Conservation (phyloP, 441 rosid genomes). For the Eutrema salsugineum region DNA sequence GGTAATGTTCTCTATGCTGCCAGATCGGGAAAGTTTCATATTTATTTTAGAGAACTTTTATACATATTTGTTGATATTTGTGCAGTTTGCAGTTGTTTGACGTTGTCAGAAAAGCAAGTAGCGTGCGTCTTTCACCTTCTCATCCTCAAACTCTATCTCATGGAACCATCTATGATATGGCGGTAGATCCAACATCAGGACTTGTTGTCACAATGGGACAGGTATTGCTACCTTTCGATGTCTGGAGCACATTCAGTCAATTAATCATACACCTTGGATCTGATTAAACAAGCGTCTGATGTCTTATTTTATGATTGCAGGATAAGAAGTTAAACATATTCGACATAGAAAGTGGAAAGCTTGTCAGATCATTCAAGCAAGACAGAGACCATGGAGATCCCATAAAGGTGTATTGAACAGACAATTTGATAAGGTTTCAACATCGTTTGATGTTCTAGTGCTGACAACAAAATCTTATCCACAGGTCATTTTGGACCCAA, state of each 20-base stretch:
- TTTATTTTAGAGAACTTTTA: neutral
- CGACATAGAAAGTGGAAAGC: conserved; percentile 61
- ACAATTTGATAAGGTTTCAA: conserved; percentile 4
- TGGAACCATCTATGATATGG: conserved; percentile 88
- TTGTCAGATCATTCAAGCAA: conserved; percentile 70
- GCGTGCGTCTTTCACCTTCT: conserved; percentile 46
- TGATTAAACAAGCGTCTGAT: neutral
- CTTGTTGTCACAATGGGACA: conserved; percentile 80
- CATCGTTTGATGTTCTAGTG: conserved; percentile 10
- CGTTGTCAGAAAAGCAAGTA: conserved; percentile 38
- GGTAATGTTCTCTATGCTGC: conserved; percentile 36
- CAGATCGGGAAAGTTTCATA: neutral
- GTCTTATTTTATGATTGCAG: conserved; percentile 32
- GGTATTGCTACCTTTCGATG: conserved; percentile 40
- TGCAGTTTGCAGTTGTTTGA: conserved; percentile 68
- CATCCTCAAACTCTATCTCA: conserved; percentile 69
- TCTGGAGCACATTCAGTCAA: neutral
- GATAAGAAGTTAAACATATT: conserved; percentile 82
- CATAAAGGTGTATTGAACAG: conserved; percentile 48
- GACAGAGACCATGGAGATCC: conserved; percentile 77
- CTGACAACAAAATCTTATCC: conserved; percentile 23
- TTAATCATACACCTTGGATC: neutral
- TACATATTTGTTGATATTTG: conserved; percentile 3
- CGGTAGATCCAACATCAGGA: conserved; percentile 57
- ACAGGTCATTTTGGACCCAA: conserved; percentile 82